Percentiles rank a stretch among this genome's conserved stretches.
Conservation (phyloP, 768 basidiomycete species). For the Collybiopsis confluens region DNA sequence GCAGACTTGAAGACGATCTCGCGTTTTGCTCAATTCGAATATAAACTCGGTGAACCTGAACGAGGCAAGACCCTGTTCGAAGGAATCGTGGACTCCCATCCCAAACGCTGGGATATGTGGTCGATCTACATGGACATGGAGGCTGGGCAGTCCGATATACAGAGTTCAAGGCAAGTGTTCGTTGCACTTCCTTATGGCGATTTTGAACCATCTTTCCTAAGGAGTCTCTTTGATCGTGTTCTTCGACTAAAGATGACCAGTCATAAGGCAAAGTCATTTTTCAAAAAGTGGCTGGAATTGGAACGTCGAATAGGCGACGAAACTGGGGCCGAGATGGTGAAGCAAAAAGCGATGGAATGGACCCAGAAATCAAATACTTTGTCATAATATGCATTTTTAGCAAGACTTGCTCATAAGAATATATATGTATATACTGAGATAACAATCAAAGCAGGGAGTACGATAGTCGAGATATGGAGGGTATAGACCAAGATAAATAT, state of each 20-base stretch:
- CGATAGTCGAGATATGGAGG: slow-evolving; percentile 35
- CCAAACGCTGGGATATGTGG: slow-evolving; percentile 95
- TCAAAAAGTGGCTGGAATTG: slow-evolving; percentile 95
- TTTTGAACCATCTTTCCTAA: slow-evolving; percentile 22
- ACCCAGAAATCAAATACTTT: slow-evolving; percentile 57
- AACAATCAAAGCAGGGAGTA: slow-evolving; percentile 24
- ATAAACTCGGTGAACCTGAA: slow-evolving; percentile 90
- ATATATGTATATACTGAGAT: slow-evolving; percentile 21
- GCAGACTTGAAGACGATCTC: slow-evolving; percentile 93
- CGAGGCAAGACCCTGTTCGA: slow-evolving; percentile 95
- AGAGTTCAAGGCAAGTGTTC: slow-evolving; percentile 59
- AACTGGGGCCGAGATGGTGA: slow-evolving; percentile 74
- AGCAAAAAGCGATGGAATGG: slow-evolving; percentile 90
- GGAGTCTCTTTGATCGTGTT: slow-evolving; percentile 85
- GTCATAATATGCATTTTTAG: too few relatives aligned
- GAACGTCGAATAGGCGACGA: slow-evolving; percentile 87
- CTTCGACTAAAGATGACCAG: slow-evolving; percentile 84
- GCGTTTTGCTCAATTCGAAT: slow-evolving; percentile 93
- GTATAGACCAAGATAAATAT: slow-evolving; percentile 34
- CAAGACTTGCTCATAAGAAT: slow-evolving; percentile 29
- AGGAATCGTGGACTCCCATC: slow-evolving; percentile 92
- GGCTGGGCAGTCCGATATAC: slow-evolving; percentile 72
- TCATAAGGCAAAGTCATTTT: slow-evolving; percentile 93
- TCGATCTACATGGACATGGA: slow-evolving; percentile 97
- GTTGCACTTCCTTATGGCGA: background rate